Percentiles rank a stretch among this genome's conserved stretches.
Evolutionary conservation across 1,284 basidiomycete genomes (phyloP).

Genomic region (Rhodotorula mucilaginosa): DNA sequence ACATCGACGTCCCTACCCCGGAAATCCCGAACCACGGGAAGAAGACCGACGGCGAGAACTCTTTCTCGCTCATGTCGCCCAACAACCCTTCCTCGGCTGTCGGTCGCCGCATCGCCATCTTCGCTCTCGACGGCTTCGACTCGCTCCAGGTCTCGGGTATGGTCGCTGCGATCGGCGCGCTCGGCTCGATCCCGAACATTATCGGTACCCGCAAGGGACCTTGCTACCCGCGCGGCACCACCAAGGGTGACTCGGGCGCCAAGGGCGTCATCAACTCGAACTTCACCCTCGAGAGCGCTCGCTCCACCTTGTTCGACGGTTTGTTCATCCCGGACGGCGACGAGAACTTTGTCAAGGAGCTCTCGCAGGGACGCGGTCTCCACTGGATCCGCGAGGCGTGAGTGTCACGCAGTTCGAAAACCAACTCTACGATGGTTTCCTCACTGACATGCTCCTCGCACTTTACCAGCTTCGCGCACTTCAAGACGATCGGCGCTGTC

Average conservation of each 20-base stretch:
- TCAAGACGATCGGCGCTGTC: slow-evolving; percentile 37
- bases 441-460: neutral
- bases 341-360: slow-evolving; percentile 39
- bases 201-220: slow-evolving; percentile 67
- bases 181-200: slow-evolving; percentile 62
- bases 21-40: slow-evolving; percentile 60
- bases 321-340: slow-evolving; percentile 57
- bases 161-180: slow-evolving; percentile 57
- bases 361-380: slow-evolving; percentile 40
- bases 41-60: slow-evolving; percentile 54
- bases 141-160: slow-evolving; percentile 59
- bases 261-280: slow-evolving; percentile 55
- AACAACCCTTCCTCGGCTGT: slow-evolving; percentile 50
- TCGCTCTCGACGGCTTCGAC: slow-evolving; percentile 71
- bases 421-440: too few relatives aligned
- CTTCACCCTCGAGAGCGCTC: slow-evolving; percentile 63
- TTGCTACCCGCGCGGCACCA: slow-evolving; percentile 46
- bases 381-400: slow-evolving; percentile 40
- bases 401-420: neutral
- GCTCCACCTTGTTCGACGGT: slow-evolving; percentile 76
- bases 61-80: slow-evolving; percentile 38
- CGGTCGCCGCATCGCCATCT: slow-evolving; percentile 67
- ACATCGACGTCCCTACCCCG: slow-evolving; percentile 59
- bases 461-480: slow-evolving; percentile 1
- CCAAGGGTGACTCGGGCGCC: slow-evolving; percentile 45